Percentiles rank a stretch among this genome's conserved stretches.
These are phyloP conservation scores for Coprinopsis sp. DNA, from an alignment of 768 basidiomycete species.

Conservation along the genomic window DNA sequence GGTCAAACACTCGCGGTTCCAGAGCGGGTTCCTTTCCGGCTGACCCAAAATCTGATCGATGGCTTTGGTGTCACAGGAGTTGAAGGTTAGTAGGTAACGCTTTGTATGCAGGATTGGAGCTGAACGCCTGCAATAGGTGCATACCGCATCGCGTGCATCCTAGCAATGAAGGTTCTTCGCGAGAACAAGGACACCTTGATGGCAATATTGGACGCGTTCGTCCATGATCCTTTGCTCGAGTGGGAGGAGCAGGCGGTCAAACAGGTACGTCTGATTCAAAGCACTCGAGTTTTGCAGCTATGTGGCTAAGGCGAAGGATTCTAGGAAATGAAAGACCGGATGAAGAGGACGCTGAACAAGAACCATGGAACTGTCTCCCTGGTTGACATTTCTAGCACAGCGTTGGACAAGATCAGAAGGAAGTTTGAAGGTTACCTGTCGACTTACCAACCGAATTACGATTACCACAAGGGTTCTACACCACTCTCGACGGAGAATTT, in stretches of 20 bases:
- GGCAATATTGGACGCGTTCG: constrained; percentile 94
- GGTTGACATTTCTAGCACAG: constrained; percentile 71
- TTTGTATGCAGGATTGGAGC: background rate
- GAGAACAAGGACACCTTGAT: constrained; percentile 90
- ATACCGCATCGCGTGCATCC: constrained; percentile 87
- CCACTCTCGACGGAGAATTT: constrained; percentile 76
- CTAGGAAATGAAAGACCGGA: no score
- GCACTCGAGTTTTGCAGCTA: no score
- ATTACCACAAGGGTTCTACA: constrained; percentile 42
- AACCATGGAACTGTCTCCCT: no score
- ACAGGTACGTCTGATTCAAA: constrained; percentile 36
- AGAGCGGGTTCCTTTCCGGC: constrained; percentile 89
- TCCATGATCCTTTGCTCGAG: constrained; percentile 95
- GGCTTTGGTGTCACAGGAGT: constrained; percentile 90
- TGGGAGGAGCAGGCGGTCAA: constrained; percentile 84
- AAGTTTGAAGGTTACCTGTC: constrained; percentile 75
- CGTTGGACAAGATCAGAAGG: constrained; percentile 75
- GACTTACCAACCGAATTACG: constrained; percentile 35
- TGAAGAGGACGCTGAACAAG: no score
- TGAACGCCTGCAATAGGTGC: constrained; percentile 48
- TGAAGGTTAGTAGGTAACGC: constrained; percentile 56
- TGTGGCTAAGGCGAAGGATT: no score
- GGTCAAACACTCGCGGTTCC: constrained; percentile 84
- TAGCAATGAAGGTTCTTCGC: constrained; percentile 81
- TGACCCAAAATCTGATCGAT: constrained; percentile 90